A percentile compares a stretch with the other conserved stretches of the same genome.
phyloP scores from a whole-genome alignment of 805 yeast genomes.

The Wickerhamiella allomyrinae region DNA sequence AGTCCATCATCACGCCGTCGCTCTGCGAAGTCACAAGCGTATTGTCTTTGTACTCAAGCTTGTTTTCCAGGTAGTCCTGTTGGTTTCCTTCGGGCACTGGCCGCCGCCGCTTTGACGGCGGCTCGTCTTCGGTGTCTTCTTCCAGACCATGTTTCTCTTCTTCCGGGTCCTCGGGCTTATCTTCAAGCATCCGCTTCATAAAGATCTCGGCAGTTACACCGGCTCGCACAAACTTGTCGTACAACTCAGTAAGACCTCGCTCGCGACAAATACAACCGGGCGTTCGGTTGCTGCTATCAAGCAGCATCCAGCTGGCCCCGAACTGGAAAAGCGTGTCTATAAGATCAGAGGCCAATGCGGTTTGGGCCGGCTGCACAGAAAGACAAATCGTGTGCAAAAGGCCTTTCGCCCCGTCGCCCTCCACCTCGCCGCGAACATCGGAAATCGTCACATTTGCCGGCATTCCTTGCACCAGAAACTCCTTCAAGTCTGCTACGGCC shows the following conservation, averaged over 20 bases:
- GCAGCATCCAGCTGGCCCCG: slow-evolving; percentile 87
- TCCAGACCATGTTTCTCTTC: slow-evolving; percentile 12
- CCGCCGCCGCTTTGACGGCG: slow-evolving; percentile 7
- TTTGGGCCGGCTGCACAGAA: slow-evolving; percentile 8
- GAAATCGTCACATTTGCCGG: slow-evolving; percentile 17
- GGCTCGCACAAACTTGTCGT: slow-evolving; percentile 48
- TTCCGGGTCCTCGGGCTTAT: slow-evolving; percentile 15
- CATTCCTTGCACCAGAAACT: slow-evolving; percentile 17
- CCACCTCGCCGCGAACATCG: slow-evolving; percentile 12
- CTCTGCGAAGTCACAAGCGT: slow-evolving; percentile 60
- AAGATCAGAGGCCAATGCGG: slow-evolving; percentile 27
- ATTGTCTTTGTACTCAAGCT: slow-evolving; percentile 49
- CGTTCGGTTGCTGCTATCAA: slow-evolving; percentile 57
- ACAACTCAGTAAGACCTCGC: slow-evolving; percentile 30
- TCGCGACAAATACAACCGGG: slow-evolving; percentile 70
- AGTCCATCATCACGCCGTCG: slow-evolving; percentile 96
- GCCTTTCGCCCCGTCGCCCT: slow-evolving; percentile 13
- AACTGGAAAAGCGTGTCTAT: slow-evolving; percentile 55
- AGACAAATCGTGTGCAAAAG: slow-evolving; percentile 13
- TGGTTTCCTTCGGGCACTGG: slow-evolving; percentile 30
- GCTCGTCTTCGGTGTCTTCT: slow-evolving; percentile 9
- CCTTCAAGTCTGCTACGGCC: slow-evolving; percentile 13
- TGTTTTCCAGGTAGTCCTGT: slow-evolving; percentile 45
- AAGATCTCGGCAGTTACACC: slow-evolving; percentile 84
- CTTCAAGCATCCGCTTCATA: slow-evolving; percentile 43